Evolutionary conservation across 1,139 yeast species (phyloP).

Genomic region (Yamadazyma aaseri): DNA sequence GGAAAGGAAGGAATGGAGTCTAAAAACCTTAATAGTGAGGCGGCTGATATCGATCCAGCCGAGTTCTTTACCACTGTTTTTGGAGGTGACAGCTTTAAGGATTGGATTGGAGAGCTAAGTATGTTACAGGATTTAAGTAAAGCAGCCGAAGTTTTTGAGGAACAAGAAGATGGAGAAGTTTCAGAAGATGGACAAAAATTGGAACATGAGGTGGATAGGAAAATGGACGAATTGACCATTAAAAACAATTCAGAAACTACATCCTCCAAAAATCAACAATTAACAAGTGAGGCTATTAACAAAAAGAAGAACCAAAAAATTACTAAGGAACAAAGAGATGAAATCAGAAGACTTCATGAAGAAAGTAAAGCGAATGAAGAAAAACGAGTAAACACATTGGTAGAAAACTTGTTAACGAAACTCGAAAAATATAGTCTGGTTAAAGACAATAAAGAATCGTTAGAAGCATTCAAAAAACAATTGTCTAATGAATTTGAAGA

Average conservation of each 20-base stretch:
- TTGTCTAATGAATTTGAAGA: slow-evolving; percentile 61
- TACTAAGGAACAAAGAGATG: slow-evolving; percentile 53
- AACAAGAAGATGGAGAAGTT: slow-evolving; percentile 24
- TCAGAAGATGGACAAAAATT: slow-evolving; percentile 1
- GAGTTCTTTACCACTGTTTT: slow-evolving; percentile 76
- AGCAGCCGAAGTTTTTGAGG: slow-evolving; percentile 60
- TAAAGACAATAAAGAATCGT: slow-evolving; percentile 28
- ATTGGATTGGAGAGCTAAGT: slow-evolving; percentile 87
- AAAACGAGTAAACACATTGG: slow-evolving; percentile 53
- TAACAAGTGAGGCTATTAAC: slow-evolving; percentile 21
- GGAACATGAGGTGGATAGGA: slow-evolving; percentile 1
- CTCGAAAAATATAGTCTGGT: slow-evolving; percentile 38
- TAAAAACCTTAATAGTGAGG: slow-evolving; percentile 21
- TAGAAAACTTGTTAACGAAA: slow-evolving; percentile 44
- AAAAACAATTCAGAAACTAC: slow-evolving; percentile 5
- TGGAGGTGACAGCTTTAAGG: slow-evolving; percentile 72
- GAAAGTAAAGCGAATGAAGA: slow-evolving; percentile 56
- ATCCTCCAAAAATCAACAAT: slow-evolving; percentile 8
- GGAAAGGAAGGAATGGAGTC: slow-evolving; percentile 43
- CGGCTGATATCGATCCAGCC: slow-evolving; percentile 33
- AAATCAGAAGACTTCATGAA: slow-evolving; percentile 50
- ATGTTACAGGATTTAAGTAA: slow-evolving; percentile 76
- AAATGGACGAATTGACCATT: slow-evolving; percentile 10
- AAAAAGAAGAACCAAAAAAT: slow-evolving; percentile 40
- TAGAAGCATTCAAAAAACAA: slow-evolving; percentile 36